A percentile compares a stretch with the other conserved stretches of the same genome.
phyloP scores from a whole-genome alignment of 352 stramenopile species.

The Phytophthora tentaculata region DNA sequence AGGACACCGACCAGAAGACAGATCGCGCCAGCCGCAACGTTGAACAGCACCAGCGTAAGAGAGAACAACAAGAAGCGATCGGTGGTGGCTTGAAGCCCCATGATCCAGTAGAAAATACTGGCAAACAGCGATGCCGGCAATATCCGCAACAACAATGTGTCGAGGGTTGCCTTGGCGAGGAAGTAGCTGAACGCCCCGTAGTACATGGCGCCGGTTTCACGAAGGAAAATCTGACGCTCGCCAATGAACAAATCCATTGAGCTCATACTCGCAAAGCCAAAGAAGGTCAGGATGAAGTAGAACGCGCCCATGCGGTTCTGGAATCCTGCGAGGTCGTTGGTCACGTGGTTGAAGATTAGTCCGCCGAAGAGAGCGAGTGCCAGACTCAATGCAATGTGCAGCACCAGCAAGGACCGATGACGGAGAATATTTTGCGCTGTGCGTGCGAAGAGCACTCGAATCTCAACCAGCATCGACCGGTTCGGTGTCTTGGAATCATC shows the following conservation, averaged over 20 bases:
- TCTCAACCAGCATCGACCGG: constrained; percentile 61
- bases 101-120: constrained; percentile 91
- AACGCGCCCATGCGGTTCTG: constrained; percentile 87
- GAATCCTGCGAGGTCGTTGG: constrained; percentile 83
- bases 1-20: constrained; percentile 78
- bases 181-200: constrained; percentile 85
- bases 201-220: constrained; percentile 81
- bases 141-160: constrained; percentile 78
- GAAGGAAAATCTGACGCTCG: constrained; percentile 78
- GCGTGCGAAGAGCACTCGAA: constrained; percentile 74
- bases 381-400: constrained; percentile 69
- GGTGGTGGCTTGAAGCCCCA: constrained; percentile 71
- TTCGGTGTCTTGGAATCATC: constrained; percentile 20
- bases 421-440: constrained; percentile 78
- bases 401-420: constrained; percentile 70
- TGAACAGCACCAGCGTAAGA: constrained; percentile 80
- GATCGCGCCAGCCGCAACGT: constrained; percentile 76
- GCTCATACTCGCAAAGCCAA: constrained; percentile 85
- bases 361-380: constrained; percentile 68
- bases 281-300: constrained; percentile 89
- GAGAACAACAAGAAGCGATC: constrained; percentile 74
- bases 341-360: constrained; percentile 84
- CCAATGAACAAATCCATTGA: constrained; percentile 87
- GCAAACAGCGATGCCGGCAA: constrained; percentile 78
- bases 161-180: constrained; percentile 73